phyloP scores from a whole-genome alignment of 306 rosid species.

The Bauhinia variegata region DNA sequence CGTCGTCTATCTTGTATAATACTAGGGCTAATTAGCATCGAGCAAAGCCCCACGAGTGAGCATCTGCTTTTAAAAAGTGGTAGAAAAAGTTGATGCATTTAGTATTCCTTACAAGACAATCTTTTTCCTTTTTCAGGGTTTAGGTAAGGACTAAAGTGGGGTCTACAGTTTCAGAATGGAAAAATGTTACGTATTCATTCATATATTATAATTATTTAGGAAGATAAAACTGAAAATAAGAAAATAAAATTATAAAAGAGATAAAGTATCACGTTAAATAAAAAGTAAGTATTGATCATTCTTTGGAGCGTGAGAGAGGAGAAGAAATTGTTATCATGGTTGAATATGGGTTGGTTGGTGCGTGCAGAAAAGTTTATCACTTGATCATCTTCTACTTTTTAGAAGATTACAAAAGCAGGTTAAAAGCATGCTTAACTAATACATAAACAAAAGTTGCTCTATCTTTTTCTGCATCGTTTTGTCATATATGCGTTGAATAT shows the following conservation, averaged over 20 bases:
- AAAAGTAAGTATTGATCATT: too few relatives aligned
- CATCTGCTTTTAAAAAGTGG: constrained; percentile 60
- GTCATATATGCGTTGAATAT: constrained; percentile 43
- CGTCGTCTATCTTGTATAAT: constrained; percentile 32
- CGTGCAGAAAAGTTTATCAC: constrained; percentile 2
- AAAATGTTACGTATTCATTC: too few relatives aligned
- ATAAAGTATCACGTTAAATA: too few relatives aligned
- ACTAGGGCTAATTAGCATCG: constrained; percentile 17
- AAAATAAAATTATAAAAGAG: too few relatives aligned
- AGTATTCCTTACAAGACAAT: constrained; percentile 64
- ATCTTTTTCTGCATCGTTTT: constrained; percentile 32
- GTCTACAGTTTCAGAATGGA: too few relatives aligned
- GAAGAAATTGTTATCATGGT: constrained; percentile 14
- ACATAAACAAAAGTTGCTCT: constrained; percentile 25
- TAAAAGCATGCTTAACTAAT: constrained; percentile 54
- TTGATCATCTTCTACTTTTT: constrained; percentile 43
- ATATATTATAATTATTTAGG: too few relatives aligned
- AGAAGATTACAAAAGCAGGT: constrained; percentile 59
- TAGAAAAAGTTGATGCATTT: constrained; percentile 47
- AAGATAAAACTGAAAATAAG: too few relatives aligned
- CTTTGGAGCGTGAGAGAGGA: constrained; percentile 14
- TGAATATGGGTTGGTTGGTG: constrained; percentile 31
- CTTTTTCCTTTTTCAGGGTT: constrained; percentile 52
- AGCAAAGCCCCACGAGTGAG: constrained; percentile 52
- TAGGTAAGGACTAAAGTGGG: constrained; percentile 47